A percentile compares a stretch with the other conserved stretches of the same genome.
Conservation (phyloP, 345 rosid genomes). For the Salix dunnii region DNA sequence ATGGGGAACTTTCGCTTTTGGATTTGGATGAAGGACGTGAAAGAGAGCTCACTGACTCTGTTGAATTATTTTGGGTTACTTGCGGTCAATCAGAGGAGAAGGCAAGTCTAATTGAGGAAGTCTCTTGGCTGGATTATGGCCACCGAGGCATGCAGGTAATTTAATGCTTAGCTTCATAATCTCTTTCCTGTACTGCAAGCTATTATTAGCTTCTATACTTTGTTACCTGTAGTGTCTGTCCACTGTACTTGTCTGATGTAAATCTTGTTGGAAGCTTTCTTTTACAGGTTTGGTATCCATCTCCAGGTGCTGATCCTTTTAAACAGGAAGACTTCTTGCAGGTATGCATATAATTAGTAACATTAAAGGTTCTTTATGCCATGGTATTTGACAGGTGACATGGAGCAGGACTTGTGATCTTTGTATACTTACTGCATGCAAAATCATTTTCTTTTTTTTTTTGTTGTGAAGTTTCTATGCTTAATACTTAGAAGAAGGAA, state of each 20-base stretch:
- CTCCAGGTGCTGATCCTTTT: slow-evolving; percentile 80
- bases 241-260: slow-evolving; percentile 42
- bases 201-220: not conserved
- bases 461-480: not conserved
- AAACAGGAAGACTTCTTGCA: slow-evolving; percentile 97
- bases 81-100: slow-evolving; percentile 92
- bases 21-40: slow-evolving; percentile 98
- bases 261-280: slow-evolving; percentile 42
- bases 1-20: slow-evolving; percentile 92
- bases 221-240: slow-evolving; percentile 2
- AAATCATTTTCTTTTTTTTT: not conserved
- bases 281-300: slow-evolving; percentile 99
- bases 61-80: slow-evolving; percentile 97
- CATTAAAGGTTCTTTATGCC: not conserved
- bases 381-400: not conserved
- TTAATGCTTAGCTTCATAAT: slow-evolving; percentile 11
- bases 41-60: slow-evolving; percentile 90
- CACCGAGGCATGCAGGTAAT: slow-evolving; percentile 98
- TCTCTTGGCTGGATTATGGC: slow-evolving; percentile 97
- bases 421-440: not conserved
- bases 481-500: not conserved
- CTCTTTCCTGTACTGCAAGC: not conserved
- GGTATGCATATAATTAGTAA: slow-evolving; percentile 37
- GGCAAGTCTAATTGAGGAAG: slow-evolving; percentile 84
- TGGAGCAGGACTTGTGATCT: not conserved